phyloP scores from a whole-genome alignment of 176 grass and related monocot genomes.

The Zoysia japonica region DNA sequence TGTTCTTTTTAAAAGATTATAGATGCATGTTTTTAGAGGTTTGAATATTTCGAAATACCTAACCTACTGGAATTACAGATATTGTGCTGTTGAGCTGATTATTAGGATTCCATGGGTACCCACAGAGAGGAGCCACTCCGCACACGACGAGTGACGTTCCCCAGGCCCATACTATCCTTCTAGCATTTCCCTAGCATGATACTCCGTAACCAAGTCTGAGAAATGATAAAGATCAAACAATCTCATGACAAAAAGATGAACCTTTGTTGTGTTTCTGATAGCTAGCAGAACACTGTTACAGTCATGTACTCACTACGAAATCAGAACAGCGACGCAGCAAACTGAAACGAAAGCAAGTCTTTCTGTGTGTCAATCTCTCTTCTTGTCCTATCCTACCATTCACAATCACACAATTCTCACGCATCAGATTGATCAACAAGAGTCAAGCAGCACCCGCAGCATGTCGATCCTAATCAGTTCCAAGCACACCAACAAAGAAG shows the following conservation, averaged over 20 bases:
- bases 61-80: background rate
- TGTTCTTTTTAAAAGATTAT: background rate
- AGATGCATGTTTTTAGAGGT: background rate
- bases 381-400: slow-evolving; percentile 32
- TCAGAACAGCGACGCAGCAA: background rate
- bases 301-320: slow-evolving; percentile 12
- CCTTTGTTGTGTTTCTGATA: slow-evolving; percentile 34
- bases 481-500: background rate
- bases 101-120: background rate
- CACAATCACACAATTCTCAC: slow-evolving; percentile 31
- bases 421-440: slow-evolving; percentile 4
- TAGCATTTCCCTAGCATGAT: background rate
- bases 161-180: too few species aligned
- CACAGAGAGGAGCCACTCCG: background rate
- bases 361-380: slow-evolving; percentile 29
- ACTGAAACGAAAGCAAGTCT: slow-evolving; percentile 25
- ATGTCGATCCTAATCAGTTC: slow-evolving; percentile 23
- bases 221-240: background rate
- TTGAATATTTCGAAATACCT: background rate
- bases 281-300: slow-evolving; percentile 14
- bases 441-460: slow-evolving; percentile 21
- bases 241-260: background rate
- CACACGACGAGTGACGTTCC: too few species aligned
- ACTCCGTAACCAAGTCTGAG: background rate
- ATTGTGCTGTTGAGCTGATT: background rate